phyloP scores from a whole-genome alignment of 148 eudicot species.

The Chenopodium suecicum region DNA sequence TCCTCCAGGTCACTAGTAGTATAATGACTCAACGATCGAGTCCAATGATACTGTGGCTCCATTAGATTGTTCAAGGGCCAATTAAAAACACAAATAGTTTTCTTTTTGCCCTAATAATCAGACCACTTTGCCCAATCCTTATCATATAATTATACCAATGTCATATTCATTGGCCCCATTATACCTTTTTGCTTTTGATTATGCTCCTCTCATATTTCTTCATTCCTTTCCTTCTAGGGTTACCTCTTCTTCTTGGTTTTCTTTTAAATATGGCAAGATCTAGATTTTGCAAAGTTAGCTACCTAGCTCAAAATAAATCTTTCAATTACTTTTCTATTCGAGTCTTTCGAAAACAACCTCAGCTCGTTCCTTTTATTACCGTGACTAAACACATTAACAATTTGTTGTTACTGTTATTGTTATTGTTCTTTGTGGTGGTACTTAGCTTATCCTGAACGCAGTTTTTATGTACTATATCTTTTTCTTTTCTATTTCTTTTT shows the following conservation, averaged over 20 bases:
- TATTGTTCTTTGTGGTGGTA: not conserved
- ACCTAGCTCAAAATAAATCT: not conserved
- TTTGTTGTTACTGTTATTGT: not conserved
- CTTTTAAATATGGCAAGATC: not conserved
- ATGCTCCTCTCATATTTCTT: not conserved
- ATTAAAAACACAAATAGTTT: not conserved
- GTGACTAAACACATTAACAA: not conserved
- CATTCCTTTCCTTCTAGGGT: constrained; percentile 26
- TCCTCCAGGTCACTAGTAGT: not conserved
- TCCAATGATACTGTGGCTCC: not conserved
- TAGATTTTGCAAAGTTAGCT: not conserved
- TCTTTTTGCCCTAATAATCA: not conserved
- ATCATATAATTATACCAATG: constrained; percentile 1
- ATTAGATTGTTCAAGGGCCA: not conserved
- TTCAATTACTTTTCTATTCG: no score
- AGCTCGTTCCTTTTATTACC: no score
- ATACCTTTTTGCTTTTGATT: not conserved
- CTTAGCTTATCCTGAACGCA: no score
- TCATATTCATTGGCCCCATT: constrained; percentile 5
- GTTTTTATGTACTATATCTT: no score
- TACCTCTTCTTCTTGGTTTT: constrained; percentile 2
- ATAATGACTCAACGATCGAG: no score
- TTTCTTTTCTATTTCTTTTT: no score
- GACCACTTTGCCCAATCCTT: not conserved
- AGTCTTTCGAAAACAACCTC: no score